Evolutionary conservation across 352 stramenopile genomes (phyloP).

Genomic region (Pythium sp.): DNA sequence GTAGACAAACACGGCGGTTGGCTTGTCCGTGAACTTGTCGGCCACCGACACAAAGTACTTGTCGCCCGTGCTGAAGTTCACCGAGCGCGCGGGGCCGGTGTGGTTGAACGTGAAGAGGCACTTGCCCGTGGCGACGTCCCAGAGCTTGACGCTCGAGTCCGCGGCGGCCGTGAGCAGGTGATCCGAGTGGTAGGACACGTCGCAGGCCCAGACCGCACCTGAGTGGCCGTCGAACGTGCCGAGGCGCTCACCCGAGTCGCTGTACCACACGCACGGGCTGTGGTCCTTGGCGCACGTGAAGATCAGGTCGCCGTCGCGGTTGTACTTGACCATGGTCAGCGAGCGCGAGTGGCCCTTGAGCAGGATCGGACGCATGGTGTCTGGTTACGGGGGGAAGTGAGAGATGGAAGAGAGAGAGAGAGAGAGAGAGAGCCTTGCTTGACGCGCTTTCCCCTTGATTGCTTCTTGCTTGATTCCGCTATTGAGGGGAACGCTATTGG

Average conservation of each 20-base stretch:
- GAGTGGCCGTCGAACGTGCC: conserved; percentile 97
- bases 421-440: conserved; percentile 7
- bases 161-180: conserved; percentile 95
- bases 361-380: conserved; percentile 94
- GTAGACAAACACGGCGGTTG: conserved; percentile 78
- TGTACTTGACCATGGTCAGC: conserved; percentile 99
- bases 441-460: not conserved
- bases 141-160: conserved; percentile 92
- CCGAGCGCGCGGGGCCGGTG: conserved; percentile 74
- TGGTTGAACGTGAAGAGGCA: conserved; percentile 86
- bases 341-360: conserved; percentile 99
- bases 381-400: not conserved
- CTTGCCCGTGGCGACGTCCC: conserved; percentile 89
- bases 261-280: conserved; percentile 96
- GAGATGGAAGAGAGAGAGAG: not conserved
- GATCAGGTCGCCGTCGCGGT: conserved; percentile 97
- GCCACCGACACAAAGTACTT: conserved; percentile 80
- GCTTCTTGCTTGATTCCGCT: not conserved
- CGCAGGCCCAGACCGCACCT: conserved; percentile 96
- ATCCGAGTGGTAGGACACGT: conserved; percentile 92
- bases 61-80: conserved; percentile 88
- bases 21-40: conserved; percentile 84
- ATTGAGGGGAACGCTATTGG: not conserved
- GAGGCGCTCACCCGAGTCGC: conserved; percentile 94
- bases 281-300: conserved; percentile 97